Evolutionary conservation across 257 asterid species (phyloP), one percentile per base, ranked within the genome.

Genomic region (Nyctanthes arbortristis): DNA sequence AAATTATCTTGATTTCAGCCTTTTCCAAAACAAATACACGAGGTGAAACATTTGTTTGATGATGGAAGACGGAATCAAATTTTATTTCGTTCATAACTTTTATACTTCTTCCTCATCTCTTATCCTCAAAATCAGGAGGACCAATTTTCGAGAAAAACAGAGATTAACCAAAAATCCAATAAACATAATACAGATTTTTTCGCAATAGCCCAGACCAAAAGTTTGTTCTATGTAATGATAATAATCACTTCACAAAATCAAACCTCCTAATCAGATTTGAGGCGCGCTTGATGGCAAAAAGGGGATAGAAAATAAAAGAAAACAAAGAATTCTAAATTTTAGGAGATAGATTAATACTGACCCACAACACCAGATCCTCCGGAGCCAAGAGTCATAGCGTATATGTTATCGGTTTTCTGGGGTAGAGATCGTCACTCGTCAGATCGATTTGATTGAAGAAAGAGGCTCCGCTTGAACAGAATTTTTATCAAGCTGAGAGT

Each of bases 291-390:
- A 22, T 20, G 14, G 5, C 9, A 49, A 34, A 59, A 0, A 11
- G 5, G 1, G 11, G 1, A 27, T 40, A 29, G 30, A 20, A 39
- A 31, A 36, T 30, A 36, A 35, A 52, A 14, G 30, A 52, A 52
- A 52, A 52, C n/a, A 52, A 52, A 52, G 30, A 24, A 52, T 9
- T 9, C 4, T 22, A 9, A 22, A 52, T 52, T 22, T 52, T 52
- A 20, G 7, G 31, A 20, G 59, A 52, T 52, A 7, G 59, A 22
- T 22, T 20, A 52, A 4, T 62, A 39, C 83, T 77, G 25, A 82
- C 87, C 87, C 36, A 82, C 87, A 8, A 79, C 79, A 72, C 83
- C 77, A 65, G 87, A 82, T 79, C 83, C 84, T 70, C 77, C 85
- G 63, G 87, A 82, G 67, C 87, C 87, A 55, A 79, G 82, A 67